Percentiles rank a stretch among this genome's conserved stretches.
phyloP scores from a whole-genome alignment of 495 filamentous ascomycete genomes.

The Penicillium steckii region DNA sequence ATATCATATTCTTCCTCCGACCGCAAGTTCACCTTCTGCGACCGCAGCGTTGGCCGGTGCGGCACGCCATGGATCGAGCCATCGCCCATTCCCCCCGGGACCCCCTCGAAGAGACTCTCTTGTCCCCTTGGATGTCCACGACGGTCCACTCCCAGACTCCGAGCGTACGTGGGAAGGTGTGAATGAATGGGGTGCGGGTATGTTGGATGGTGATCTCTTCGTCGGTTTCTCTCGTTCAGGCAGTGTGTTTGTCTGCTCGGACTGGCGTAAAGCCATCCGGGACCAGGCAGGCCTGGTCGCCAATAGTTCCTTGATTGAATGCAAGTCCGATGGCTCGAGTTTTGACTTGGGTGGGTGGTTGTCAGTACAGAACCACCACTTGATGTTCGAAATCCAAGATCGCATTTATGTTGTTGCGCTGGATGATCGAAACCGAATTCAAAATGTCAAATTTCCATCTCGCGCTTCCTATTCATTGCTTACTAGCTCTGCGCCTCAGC shows the following conservation, averaged over 20 bases:
- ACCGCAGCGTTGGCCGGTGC: constrained; percentile 19
- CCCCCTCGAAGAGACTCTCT: constrained; percentile 22
- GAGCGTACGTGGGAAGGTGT: constrained; percentile 29
- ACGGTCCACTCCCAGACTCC: constrained; percentile 28
- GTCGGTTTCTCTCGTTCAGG: constrained; percentile 40
- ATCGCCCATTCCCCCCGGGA: constrained; percentile 11
- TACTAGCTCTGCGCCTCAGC: constrained; percentile 35
- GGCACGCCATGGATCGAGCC: constrained; percentile 12
- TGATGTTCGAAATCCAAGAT: constrained; percentile 45
- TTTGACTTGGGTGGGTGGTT: constrained; percentile 43
- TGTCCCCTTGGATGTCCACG: constrained; percentile 22
- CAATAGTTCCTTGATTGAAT: constrained; percentile 33
- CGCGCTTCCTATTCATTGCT: constrained; percentile 37
- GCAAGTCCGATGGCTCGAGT: constrained; percentile 32
- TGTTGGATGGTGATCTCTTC: constrained; percentile 35
- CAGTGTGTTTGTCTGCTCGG: constrained; percentile 37
- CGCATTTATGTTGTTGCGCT: constrained; percentile 36
- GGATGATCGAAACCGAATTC: constrained; percentile 31
- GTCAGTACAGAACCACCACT: constrained; percentile 37
- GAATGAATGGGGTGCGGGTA: constrained; percentile 43
- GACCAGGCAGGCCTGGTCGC: constrained; percentile 18
- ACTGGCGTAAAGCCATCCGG: constrained; percentile 37
- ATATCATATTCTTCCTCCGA: constrained; percentile 35
- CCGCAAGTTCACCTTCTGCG: constrained; percentile 8
- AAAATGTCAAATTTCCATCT: constrained; percentile 20